Conservation (phyloP, 148 eudicot species). For the Amaranthus palmeri region DNA sequence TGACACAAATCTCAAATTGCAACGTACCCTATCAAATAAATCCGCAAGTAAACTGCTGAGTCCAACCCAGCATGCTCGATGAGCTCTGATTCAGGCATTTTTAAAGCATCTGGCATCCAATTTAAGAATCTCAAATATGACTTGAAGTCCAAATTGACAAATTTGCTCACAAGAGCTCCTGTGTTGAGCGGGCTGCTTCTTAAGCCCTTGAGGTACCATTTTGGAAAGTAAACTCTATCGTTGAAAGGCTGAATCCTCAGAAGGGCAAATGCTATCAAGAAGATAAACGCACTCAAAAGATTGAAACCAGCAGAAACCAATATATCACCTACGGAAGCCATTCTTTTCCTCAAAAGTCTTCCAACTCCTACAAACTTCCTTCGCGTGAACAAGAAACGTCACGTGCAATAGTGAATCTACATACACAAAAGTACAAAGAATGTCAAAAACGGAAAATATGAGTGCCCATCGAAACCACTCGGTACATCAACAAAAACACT, state of each 20-base stretch:
- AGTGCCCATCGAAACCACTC: no score
- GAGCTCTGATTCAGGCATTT: constrained; percentile 93
- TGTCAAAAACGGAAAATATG: background rate
- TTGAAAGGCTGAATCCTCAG: constrained; percentile 93
- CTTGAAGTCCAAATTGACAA: constrained; percentile 80
- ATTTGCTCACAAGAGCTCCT: constrained; percentile 59
- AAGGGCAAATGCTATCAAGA: constrained; percentile 80
- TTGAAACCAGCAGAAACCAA: constrained; percentile 77
- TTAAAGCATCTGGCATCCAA: constrained; percentile 96
- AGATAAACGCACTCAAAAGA: constrained; percentile 62
- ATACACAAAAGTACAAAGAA: background rate
- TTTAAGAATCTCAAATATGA: constrained; percentile 75
- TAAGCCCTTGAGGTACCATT: constrained; percentile 93
- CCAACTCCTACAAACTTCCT: constrained; percentile 8
- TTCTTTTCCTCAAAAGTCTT: constrained; percentile 34
- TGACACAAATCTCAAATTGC: background rate
- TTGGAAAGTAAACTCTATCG: constrained; percentile 95
- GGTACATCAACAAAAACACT: no score
- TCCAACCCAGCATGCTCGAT: constrained; percentile 96
- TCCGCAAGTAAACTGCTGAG: constrained; percentile 89
- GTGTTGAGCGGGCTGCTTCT: constrained; percentile 62
- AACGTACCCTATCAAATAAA: constrained; percentile 84
- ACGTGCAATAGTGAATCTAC: constrained; percentile 17
- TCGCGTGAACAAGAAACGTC: background rate
- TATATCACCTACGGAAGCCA: constrained; percentile 77